Evolutionary conservation across 495 filamentous ascomycete genomes (phyloP).

Genomic region (Pseudomonodictys pantanalensis): DNA sequence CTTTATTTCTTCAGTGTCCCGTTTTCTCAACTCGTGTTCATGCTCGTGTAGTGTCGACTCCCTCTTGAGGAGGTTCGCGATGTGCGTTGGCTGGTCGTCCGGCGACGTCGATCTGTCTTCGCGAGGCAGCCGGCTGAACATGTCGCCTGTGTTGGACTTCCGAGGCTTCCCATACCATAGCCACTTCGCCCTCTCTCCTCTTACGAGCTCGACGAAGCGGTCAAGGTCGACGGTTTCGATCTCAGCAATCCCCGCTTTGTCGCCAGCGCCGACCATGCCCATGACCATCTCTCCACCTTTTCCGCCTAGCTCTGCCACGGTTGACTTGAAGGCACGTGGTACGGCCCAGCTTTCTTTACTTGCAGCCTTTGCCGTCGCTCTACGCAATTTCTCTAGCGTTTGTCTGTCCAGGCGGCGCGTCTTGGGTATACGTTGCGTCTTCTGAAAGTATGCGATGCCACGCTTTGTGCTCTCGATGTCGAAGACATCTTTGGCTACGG

Average conservation of each 20-base stretch:
- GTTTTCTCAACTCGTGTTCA: slow-evolving; percentile 45
- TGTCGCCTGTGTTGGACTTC: slow-evolving; percentile 54
- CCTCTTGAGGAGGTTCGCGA: slow-evolving; percentile 38
- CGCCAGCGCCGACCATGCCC: slow-evolving; percentile 83
- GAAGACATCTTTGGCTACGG: slow-evolving; percentile 88
- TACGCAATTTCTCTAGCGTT: slow-evolving; percentile 78
- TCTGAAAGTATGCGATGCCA: slow-evolving; percentile 85
- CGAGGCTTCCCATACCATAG: slow-evolving; percentile 87
- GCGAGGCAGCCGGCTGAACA: slow-evolving; percentile 44
- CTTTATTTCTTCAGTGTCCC: slow-evolving; percentile 37
- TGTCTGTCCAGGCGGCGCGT: slow-evolving; percentile 76
- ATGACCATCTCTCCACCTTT: slow-evolving; percentile 92
- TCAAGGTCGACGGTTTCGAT: slow-evolving; percentile 90
- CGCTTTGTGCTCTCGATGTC: slow-evolving; percentile 77
- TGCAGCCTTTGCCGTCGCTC: slow-evolving; percentile 81
- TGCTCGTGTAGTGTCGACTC: slow-evolving; percentile 48
- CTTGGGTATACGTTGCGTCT: slow-evolving; percentile 73
- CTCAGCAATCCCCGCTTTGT: slow-evolving; percentile 85
- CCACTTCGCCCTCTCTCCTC: slow-evolving; percentile 83
- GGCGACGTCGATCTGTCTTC: slow-evolving; percentile 62
- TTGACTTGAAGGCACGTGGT: slow-evolving; percentile 89
- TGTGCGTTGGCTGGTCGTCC: slow-evolving; percentile 8
- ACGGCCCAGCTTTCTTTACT: slow-evolving; percentile 76
- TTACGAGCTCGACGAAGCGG: slow-evolving; percentile 69
- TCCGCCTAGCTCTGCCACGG: slow-evolving; percentile 89